Percentiles rank a stretch among this genome's conserved stretches.
These are phyloP conservation scores for Kickxella alabastrina DNA, from an alignment of 192 early-diverging fungal genomes.

Conservation along the genomic window DNA sequence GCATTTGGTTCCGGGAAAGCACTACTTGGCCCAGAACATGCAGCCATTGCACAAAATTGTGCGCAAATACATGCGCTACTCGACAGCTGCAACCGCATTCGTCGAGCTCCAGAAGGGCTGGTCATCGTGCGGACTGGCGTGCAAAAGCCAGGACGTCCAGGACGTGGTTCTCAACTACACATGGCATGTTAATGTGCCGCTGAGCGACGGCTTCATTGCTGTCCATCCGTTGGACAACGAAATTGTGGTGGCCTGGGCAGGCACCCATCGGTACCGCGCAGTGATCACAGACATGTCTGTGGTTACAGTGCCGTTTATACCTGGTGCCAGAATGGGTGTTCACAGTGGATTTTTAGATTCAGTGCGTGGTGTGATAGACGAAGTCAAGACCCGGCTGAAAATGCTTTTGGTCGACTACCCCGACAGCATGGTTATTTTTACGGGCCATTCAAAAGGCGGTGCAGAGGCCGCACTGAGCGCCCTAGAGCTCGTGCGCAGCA, in stretches of 20 bases:
- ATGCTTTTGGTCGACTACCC: slow-evolving; percentile 26
- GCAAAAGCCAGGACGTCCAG: slow-evolving; percentile 36
- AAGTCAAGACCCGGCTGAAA: slow-evolving; percentile 8
- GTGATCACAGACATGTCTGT: slow-evolving; percentile 38
- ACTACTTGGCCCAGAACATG: slow-evolving; percentile 26
- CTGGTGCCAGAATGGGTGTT: slow-evolving; percentile 20
- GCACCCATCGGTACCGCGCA: slow-evolving; percentile 45
- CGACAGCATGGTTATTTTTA: slow-evolving; percentile 33
- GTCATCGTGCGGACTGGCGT: slow-evolving; percentile 38
- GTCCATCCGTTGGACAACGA: slow-evolving; percentile 26
- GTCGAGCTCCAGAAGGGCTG: slow-evolving; percentile 35
- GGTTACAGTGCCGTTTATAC: slow-evolving; percentile 26
- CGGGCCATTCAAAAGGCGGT: slow-evolving; percentile 48
- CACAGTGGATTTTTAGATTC: slow-evolving; percentile 38
- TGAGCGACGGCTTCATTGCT: slow-evolving; percentile 39
- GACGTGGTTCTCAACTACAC: slow-evolving; percentile 39
- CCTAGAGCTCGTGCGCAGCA: slow-evolving; percentile 23
- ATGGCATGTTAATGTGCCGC: slow-evolving; percentile 34
- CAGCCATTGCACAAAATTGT: slow-evolving; percentile 20
- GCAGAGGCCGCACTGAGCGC: slow-evolving; percentile 41
- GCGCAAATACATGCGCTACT: slow-evolving; percentile 48
- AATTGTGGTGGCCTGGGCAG: slow-evolving; percentile 43
- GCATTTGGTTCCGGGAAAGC: slow-evolving; percentile 19
- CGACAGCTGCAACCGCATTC: slow-evolving; percentile 44
- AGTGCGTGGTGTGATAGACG: slow-evolving; percentile 10